These are phyloP conservation scores for Cystobasidium pallidum DNA, from an alignment of 1,284 basidiomycete species.

Conservation along the genomic window DNA sequence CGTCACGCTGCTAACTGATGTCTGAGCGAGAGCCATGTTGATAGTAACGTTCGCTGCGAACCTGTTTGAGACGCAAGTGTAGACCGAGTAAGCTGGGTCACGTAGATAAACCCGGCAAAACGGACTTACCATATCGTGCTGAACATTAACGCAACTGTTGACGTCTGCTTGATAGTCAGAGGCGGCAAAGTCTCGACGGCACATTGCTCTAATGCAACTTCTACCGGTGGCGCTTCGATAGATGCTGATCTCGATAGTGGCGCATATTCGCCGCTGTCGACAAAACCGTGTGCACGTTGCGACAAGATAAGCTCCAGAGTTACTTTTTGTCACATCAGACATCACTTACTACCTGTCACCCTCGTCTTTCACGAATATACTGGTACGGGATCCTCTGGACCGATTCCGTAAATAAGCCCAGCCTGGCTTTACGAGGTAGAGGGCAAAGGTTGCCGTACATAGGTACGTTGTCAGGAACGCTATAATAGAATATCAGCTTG, in stretches of 20 bases:
- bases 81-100: constrained; percentile 54
- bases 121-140: constrained; percentile 57
- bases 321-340: neutral
- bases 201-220: constrained; percentile 40
- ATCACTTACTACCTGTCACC: constrained; percentile 16
- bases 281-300: neutral
- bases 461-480: constrained; percentile 71
- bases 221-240: constrained; percentile 28
- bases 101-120: constrained; percentile 43
- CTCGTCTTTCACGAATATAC: constrained; percentile 24
- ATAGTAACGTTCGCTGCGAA: constrained; percentile 89
- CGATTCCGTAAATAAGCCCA: constrained; percentile 17
- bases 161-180: constrained; percentile 73
- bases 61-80: constrained; percentile 58
- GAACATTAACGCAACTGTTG: constrained; percentile 73
- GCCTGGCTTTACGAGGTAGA: constrained; percentile 73
- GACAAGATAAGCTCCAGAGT: neutral
- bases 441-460: constrained; percentile 82
- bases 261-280: constrained; percentile 37
- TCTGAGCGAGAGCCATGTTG: constrained; percentile 78
- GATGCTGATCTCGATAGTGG: constrained; percentile 34
- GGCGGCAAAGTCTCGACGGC: constrained; percentile 53
- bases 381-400: neutral
- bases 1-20: constrained; percentile 87
- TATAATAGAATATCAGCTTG: constrained; percentile 35